Percentiles rank a stretch among this genome's conserved stretches.
These are phyloP conservation scores for Eucalyptus pumila DNA, from an alignment of 345 rosid genomes.

Conservation along the genomic window DNA sequence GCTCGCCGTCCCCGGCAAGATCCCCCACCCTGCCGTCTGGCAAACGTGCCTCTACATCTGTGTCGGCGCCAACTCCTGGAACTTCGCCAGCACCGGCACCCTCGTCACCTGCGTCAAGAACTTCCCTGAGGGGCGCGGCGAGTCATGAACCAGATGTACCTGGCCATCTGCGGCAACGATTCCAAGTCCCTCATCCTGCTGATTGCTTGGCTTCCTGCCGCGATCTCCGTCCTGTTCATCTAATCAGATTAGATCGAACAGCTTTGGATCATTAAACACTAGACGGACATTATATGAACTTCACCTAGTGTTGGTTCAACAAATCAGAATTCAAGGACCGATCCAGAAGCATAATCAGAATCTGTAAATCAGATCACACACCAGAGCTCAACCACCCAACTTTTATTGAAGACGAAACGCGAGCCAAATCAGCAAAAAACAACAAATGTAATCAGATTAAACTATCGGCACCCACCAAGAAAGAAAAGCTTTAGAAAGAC, in stretches of 20 bases:
- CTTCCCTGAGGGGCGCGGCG: constrained; percentile 46
- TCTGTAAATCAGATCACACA: no score
- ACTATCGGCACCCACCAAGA: not conserved
- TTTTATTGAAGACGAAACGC: not conserved
- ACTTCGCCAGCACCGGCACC: constrained; percentile 81
- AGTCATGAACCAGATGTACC: not conserved
- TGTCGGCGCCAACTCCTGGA: constrained; percentile 66
- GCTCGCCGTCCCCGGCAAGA: no score
- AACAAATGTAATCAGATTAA: not conserved
- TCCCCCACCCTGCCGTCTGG: constrained; percentile 47
- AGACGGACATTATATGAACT: not conserved
- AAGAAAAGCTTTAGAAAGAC: not conserved
- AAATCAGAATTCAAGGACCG: constrained; percentile 65
- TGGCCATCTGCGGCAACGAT: no score
- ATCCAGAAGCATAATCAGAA: constrained; percentile 21
- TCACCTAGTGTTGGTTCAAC: constrained; percentile 78
- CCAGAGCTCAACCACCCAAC: no score
- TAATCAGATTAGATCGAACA: not conserved
- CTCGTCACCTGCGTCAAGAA: constrained; percentile 76
- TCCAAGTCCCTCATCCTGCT: no score
- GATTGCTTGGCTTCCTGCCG: no score
- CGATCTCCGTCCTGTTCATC: fast-evolving
- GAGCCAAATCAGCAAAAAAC: not conserved
- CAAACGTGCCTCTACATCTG: constrained; percentile 74
- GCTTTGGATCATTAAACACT: not conserved